Conservation (phyloP, 345 rosid species). For the Citrus sinensis region DVS_A1.0 CM039161.1:24454501-24455000, state of each 20-base stretch:
- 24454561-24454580: slow-evolving; percentile 63
- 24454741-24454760: neutral
- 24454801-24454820: slow-evolving; percentile 38
- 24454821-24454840: slow-evolving; percentile 75
- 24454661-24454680: slow-evolving; percentile 18
- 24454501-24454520: slow-evolving; percentile 92
- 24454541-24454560: slow-evolving; percentile 43
- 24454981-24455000: slow-evolving; percentile 21
- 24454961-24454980: slow-evolving; percentile 98
- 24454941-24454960: slow-evolving; percentile 87
- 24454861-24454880: slow-evolving; percentile 79
- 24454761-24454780: slow-evolving; percentile 1
- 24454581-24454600: slow-evolving; percentile 87
- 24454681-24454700: slow-evolving; percentile 11
- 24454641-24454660: slow-evolving; percentile 63
- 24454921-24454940: slow-evolving; percentile 78
- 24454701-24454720: neutral
- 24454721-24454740: neutral
- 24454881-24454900: slow-evolving; percentile 70
- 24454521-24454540: slow-evolving; percentile 89
- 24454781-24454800: neutral
- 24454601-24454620: slow-evolving; percentile 82
- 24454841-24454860: slow-evolving; percentile 87
- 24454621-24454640: slow-evolving; percentile 84
- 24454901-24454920: slow-evolving; percentile 89